Base-by-base conservation (phyloP, 352 stramenopile genomes). In the Nothophytophthora sp. region DNA sequence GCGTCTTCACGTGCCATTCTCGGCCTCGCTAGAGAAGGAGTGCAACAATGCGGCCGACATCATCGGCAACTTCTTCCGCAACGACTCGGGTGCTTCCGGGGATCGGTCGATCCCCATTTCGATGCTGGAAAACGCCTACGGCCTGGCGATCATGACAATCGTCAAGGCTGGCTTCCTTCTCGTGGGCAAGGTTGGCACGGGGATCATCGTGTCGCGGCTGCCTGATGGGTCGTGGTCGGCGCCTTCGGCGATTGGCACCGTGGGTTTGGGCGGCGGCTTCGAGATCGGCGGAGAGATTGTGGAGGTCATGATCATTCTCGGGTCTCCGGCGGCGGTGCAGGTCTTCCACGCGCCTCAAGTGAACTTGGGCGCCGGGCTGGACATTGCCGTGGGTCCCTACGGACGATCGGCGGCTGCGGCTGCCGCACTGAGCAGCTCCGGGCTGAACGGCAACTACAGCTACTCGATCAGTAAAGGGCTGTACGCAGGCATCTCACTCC, bases 291-390 rank as follows among this genome's bases (percentile, higher is more conserved):
- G 86, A 18, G 88, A 97, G 61, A 63, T 97, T 22, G 86, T 90
- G 2, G 90, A 98, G 63, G 78, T 97, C 40, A 76, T 97, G 33
- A 96, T 98, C 68, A 79, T 98, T 43, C 58, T 97, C 6, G 94
- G 95, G 57, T 96, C 78, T 1, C 77, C 88, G 25, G 71, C 71
- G 7, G 84, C 92, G 0, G 86, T 98, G 7, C 52, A 95, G 45
- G 70, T 97, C 9, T 91, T 97, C 52, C 68, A 90, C 67, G 63
- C 81, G 65, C 59, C 77, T 51, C 67, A 89, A 30, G 60, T 97
- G 19, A 92, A 96, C 44, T 56, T 98, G 4, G 92, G 92, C 24
- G 88, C 74, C 1, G 89, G 96, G 36, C 55, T 97, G 25, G 88
- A 90, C 39, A 62, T 97, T 15, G 76, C 88, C 0, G 51, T 97